phyloP scores from a whole-genome alignment of 2,329 filamentous ascomycete genomes.

The Aspergillus aculeatinus region DNA sequence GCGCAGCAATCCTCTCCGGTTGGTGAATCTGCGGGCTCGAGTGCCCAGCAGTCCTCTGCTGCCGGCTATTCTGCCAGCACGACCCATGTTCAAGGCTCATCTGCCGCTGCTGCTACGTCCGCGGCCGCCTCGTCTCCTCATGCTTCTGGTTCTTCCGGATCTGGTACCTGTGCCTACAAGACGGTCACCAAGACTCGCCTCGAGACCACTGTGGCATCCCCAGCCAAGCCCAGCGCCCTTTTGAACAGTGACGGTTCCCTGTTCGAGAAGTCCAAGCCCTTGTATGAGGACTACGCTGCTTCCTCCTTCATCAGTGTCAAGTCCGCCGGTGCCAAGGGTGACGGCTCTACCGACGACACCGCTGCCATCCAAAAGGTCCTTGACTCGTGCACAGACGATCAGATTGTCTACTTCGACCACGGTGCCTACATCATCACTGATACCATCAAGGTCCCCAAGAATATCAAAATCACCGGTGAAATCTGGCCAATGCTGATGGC shows the following conservation, averaged over 20 bases:
- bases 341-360: constrained; percentile 85
- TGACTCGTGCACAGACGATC: constrained; percentile 60
- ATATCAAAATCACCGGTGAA: constrained; percentile 85
- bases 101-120: constrained; percentile 7
- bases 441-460: constrained; percentile 64
- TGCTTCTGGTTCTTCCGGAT: constrained; percentile 13
- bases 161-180: constrained; percentile 27
- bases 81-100: neutral
- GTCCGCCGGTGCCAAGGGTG: constrained; percentile 77
- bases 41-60: no score
- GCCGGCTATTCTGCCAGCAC: neutral
- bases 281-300: constrained; percentile 71
- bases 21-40: neutral
- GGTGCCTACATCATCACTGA: constrained; percentile 62
- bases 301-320: constrained; percentile 80
- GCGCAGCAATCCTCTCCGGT: neutral
- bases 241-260: constrained; percentile 65
- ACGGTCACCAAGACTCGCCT: constrained; percentile 45
- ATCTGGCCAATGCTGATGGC: constrained; percentile 90
- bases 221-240: constrained; percentile 66
- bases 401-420: constrained; percentile 65
- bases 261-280: constrained; percentile 83
- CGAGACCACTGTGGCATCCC: constrained; percentile 58
- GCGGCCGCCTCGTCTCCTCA: constrained; percentile 4
- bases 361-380: constrained; percentile 77